Base-by-base conservation (phyloP, 495 filamentous ascomycete species). In the Lepidopterella palustris region DNA sequence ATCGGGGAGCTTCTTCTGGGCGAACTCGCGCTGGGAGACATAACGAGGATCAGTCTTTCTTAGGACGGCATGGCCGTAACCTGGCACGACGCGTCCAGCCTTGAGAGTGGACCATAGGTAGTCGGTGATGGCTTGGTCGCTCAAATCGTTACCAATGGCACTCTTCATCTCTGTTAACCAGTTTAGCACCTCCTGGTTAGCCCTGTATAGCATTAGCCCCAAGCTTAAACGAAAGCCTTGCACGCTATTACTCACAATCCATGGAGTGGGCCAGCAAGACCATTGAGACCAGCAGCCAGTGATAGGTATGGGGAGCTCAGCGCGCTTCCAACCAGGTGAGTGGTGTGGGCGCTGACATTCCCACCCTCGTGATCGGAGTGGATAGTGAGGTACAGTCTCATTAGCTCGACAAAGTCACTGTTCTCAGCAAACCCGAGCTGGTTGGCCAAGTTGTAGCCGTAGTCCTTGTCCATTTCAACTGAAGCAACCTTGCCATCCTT, bases 131-230 rank as follows among this genome's bases (percentile, higher is more conserved):
- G 86, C 84, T 80, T 92, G 77, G 78, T 97, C 93, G 75, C 87
- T 91, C 63, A 97, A 83, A 74, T 97, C 93, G 74, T 90, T 90
- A 68, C 93, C 93, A 69, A 98, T 79, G 63, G 80, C 75, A 76
- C 88, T 87, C 90, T 98, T 97, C 95, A 98, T 97, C 84, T 96
- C 86, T 64, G 87, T 89, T 69, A 98, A 87, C 95, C 95, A 98
- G 80, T 90, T 90, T 62, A 98, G 85, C 63, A 98, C 93, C 78
- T 98, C 93, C 80, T 98, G 93, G 84, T 97, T 97, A 74, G 93
- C 93, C 68, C 79, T 81, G 11, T 6, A 23, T 3, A 56, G 2
- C 48, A 53, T 71, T 67, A 74, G 65, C 59, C 8, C 45, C 11
- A 28, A 32, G 23, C 9, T 31, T 62, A 62, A 23, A 60, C 57